A percentile compares a stretch with the other conserved stretches of the same genome.
Conservation (phyloP, 208 protist species). For the Tritrichomonas foetus region DNA sequence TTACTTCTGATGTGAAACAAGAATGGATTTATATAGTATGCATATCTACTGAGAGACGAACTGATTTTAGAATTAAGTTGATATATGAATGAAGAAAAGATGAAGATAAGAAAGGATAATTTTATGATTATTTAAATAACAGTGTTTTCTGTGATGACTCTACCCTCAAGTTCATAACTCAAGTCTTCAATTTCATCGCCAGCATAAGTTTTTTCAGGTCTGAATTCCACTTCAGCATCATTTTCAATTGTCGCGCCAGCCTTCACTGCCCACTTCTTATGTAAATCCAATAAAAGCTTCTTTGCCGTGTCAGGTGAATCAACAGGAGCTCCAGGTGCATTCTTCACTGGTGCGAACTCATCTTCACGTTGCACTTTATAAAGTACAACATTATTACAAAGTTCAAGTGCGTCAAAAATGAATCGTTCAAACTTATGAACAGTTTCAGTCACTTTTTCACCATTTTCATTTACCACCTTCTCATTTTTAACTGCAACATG, state of each 20-base stretch:
- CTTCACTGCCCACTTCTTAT: background rate
- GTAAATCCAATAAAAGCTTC: background rate
- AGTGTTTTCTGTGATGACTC: too few species aligned
- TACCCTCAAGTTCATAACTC: too few species aligned
- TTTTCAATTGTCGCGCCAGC: background rate
- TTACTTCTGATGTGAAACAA: too few species aligned
- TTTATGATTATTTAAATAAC: too few species aligned
- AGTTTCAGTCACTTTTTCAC: background rate
- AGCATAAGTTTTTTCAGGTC: background rate
- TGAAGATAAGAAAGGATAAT: too few species aligned
- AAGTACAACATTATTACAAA: constrained; percentile 62
- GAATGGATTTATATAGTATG: too few species aligned
- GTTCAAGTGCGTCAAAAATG: constrained; percentile 89
- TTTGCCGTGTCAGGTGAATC: constrained; percentile 74
- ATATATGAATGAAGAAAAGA: too few species aligned
- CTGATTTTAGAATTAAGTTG: too few species aligned
- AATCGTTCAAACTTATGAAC: constrained; percentile 90
- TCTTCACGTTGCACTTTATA: constrained; percentile 71
- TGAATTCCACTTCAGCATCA: background rate
- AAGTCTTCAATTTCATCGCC: background rate
- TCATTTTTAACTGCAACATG: background rate
- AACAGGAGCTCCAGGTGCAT: constrained; percentile 67
- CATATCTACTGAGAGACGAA: too few species aligned
- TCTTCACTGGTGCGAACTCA: constrained; percentile 94
- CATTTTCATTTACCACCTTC: background rate